These are phyloP conservation scores for Pseudopyrenochaeta lycopersici DNA, from an alignment of 2,329 filamentous ascomycete genomes.

Conservation along the genomic window DNA sequence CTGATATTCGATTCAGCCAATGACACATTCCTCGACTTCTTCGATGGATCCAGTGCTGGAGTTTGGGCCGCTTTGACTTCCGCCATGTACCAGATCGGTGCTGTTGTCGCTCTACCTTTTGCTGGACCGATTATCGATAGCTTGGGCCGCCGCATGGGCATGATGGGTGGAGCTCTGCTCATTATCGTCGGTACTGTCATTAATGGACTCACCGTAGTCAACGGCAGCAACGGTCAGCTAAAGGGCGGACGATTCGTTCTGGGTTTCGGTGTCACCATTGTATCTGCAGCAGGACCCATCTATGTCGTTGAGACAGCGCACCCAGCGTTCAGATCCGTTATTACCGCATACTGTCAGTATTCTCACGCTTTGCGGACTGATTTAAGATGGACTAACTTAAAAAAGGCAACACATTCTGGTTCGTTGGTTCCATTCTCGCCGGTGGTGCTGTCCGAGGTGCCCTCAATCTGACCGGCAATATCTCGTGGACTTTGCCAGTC, in stretches of 20 bases:
- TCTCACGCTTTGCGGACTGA: too few species aligned
- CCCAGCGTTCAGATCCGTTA: slow-evolving; percentile 64
- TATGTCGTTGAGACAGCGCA: slow-evolving; percentile 69
- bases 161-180: slow-evolving; percentile 62
- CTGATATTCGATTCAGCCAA: too few species aligned
- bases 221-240: slow-evolving; percentile 56
- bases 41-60: slow-evolving; percentile 52
- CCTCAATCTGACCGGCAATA: slow-evolving; percentile 22
- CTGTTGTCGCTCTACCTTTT: slow-evolving; percentile 57
- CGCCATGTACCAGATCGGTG: slow-evolving; percentile 60
- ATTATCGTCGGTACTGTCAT: slow-evolving; percentile 60
- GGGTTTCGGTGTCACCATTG: slow-evolving; percentile 67
- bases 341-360: too few species aligned
- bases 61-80: slow-evolving; percentile 56
- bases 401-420: slow-evolving; percentile 58
- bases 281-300: slow-evolving; percentile 64
- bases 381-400: too few species aligned
- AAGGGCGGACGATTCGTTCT: slow-evolving; percentile 67
- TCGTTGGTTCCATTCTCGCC: slow-evolving; percentile 48
- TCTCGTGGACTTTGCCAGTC: slow-evolving; percentile 33
- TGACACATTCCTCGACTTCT: slow-evolving; percentile 54
- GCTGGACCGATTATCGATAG: slow-evolving; percentile 57
- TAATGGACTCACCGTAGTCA: slow-evolving; percentile 55
- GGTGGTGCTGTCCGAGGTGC: slow-evolving; percentile 35
- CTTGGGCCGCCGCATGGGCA: slow-evolving; percentile 55